Base-by-base conservation (phyloP, 164 flowering plant genomes). In the Brasenia schreberi region DNA sequence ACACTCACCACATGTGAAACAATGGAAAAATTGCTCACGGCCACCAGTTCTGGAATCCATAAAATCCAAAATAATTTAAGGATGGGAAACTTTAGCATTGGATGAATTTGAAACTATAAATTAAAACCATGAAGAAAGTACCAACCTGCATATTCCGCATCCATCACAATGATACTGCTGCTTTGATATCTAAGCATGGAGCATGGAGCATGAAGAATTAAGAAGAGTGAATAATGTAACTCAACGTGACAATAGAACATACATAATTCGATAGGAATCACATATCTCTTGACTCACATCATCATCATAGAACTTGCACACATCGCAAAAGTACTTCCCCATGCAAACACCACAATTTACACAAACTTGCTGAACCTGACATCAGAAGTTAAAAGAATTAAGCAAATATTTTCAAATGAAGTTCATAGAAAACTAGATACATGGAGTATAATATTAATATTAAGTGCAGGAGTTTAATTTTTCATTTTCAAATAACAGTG, bases 121-220 rank as follows among this genome's bases (percentile, higher is more conserved):
- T 53, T 53, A 59, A 62, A 53, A 18, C 14, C 5, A 17, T 44
- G 49, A 42, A 17, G 5, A 60, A 44, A n/a, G 19, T 72, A 5
- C 52, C 49, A 81, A 92, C 98, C 98, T 87, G 92, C 96, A 92
- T 63, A 92, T 92, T 59, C 92, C 96, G 76, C 96, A 92, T 7
- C 90, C 98, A 66, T 79, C 75, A 69, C 98, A 92, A 64, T 92
- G 98, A 68, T 83, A 90, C 81, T 90, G 98, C 59, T 71, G 69
- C 83, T 88, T 92, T 7, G 96, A 85, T 64, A 73, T 76, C 98
- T 92, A 90, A 84, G 14, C 11, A 60, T 60, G 18, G 6, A 44
- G 52, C 52, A n/a, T n/a, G n/a, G n/a, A n/a, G n/a, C n/a, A n/a
- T n/a, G n/a, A n/a, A n/a, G n/a, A 44, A 11, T 11, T 11, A 44